Conservation (phyloP, 495 filamentous ascomycete genomes). For the Penicillium subrubescens region DNA sequence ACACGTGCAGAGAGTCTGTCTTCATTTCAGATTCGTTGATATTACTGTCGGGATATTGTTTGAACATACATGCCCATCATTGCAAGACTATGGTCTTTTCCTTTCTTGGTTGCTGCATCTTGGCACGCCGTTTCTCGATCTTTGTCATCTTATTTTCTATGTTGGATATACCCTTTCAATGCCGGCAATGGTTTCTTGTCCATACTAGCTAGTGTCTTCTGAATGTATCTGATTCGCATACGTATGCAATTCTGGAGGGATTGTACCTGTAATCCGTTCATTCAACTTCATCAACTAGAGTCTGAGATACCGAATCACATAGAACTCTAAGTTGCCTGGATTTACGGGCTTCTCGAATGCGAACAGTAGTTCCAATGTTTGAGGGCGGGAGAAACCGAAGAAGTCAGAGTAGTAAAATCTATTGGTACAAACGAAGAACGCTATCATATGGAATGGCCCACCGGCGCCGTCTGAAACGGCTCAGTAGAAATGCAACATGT, state of each 20-base stretch:
- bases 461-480: neutral
- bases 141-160: neutral
- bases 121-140: neutral
- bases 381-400: too few species aligned
- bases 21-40: neutral
- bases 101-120: neutral
- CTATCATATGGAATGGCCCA: neutral
- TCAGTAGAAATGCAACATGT: neutral
- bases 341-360: too few species aligned
- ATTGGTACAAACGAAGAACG: neutral
- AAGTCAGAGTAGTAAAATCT: neutral
- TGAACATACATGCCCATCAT: neutral
- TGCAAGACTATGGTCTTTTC: neutral
- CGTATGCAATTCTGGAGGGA: neutral
- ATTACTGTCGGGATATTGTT: neutral
- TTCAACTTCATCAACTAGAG: neutral
- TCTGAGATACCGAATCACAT: too few species aligned
- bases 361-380: neutral
- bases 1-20: neutral
- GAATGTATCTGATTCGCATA: neutral
- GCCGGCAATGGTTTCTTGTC: neutral
- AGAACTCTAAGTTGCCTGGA: too few species aligned
- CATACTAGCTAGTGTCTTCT: neutral
- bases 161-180: constrained; percentile 22
- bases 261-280: neutral